These are phyloP conservation scores for Penicillium oxalicum DNA, from an alignment of 2,329 filamentous ascomycete genomes.

Conservation along the genomic window DNA sequence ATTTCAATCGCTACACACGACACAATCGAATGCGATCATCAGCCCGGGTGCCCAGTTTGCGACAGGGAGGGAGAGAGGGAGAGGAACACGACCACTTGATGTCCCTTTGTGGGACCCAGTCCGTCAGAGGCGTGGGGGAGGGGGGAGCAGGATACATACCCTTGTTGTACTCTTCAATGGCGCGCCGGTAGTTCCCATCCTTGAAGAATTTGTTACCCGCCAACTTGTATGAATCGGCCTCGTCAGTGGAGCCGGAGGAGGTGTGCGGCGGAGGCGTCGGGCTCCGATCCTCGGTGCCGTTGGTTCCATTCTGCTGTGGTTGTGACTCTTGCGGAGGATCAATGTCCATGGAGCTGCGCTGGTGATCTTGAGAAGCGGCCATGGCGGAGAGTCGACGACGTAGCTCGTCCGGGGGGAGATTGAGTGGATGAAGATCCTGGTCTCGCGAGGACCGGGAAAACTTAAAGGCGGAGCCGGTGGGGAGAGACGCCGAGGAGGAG, in stretches of 20 bases:
- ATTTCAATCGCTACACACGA: constrained; percentile 68
- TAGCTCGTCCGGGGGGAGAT: constrained; percentile 82
- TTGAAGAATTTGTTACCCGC: constrained; percentile 97
- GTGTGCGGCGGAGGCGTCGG: constrained; percentile 45
- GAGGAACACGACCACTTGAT: neutral
- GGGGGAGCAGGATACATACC: constrained; percentile 51
- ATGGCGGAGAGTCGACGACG: constrained; percentile 61
- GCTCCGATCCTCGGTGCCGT: constrained; percentile 33
- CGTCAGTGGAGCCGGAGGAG: constrained; percentile 52
- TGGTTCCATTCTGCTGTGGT: constrained; percentile 27
- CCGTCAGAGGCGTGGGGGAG: too few relatives aligned
- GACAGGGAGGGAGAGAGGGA: neutral
- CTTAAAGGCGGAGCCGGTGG: constrained; percentile 32
- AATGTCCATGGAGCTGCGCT: constrained; percentile 66
- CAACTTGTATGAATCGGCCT: constrained; percentile 87
- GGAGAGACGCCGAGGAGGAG: constrained; percentile 25
- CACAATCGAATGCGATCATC: constrained; percentile 13
- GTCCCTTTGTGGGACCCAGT: too few relatives aligned
- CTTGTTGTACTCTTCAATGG: constrained; percentile 91
- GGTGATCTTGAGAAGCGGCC: constrained; percentile 42
- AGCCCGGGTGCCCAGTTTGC: neutral
- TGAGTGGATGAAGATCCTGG: constrained; percentile 75
- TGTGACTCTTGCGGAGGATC: constrained; percentile 54
- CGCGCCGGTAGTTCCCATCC: constrained; percentile 78
- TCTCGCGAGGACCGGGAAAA: constrained; percentile 31